Percentiles rank a stretch among this genome's conserved stretches.
These are phyloP conservation scores for Pseudotsuga menziesii DNA, from an alignment of 75 land plant species.

Conservation along the genomic window DNA sequence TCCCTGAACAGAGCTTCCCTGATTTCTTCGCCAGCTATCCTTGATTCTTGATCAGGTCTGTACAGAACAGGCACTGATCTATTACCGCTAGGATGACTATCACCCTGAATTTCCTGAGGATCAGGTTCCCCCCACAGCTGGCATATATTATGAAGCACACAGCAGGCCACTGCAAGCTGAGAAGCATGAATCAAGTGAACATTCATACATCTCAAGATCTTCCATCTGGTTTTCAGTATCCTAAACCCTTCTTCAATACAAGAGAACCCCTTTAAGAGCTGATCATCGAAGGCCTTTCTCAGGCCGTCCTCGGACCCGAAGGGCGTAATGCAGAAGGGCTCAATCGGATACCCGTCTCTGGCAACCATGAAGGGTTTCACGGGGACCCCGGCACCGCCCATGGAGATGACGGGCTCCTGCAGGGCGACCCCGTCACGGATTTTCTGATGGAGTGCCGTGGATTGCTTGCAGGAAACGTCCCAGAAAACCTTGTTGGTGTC, in stretches of 20 bases:
- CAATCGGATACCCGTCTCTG: constrained; percentile 19
- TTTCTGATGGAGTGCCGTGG: constrained; percentile 14
- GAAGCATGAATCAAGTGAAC: constrained; percentile 21
- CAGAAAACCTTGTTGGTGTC: constrained; percentile 31
- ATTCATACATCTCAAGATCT: constrained; percentile 29
- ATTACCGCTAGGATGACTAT: not conserved
- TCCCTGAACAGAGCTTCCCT: constrained; percentile 25
- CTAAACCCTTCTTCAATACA: constrained; percentile 24
- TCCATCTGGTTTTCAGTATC: constrained; percentile 27
- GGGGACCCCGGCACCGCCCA: constrained; percentile 7
- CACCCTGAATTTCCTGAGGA: constrained; percentile 11
- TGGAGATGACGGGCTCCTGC: constrained; percentile 8
- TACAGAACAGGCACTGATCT: not conserved
- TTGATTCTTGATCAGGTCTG: constrained; percentile 9
- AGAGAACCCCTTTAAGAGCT: constrained; percentile 24
- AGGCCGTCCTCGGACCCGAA: constrained; percentile 18
- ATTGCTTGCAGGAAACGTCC: constrained; percentile 27
- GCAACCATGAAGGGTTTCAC: constrained; percentile 24
- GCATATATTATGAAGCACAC: constrained; percentile 38
- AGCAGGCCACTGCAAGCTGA: constrained; percentile 26
- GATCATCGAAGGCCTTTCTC: constrained; percentile 23
- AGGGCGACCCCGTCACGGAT: constrained; percentile 18
- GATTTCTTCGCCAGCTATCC: constrained; percentile 21
- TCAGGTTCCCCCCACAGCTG: constrained; percentile 26
- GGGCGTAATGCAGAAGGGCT: constrained; percentile 27